A percentile compares a stretch with the other conserved stretches of the same genome.
phyloP scores from a whole-genome alignment of 2,329 filamentous ascomycete species.

The Myriosclerotinia curreyana region DNA sequence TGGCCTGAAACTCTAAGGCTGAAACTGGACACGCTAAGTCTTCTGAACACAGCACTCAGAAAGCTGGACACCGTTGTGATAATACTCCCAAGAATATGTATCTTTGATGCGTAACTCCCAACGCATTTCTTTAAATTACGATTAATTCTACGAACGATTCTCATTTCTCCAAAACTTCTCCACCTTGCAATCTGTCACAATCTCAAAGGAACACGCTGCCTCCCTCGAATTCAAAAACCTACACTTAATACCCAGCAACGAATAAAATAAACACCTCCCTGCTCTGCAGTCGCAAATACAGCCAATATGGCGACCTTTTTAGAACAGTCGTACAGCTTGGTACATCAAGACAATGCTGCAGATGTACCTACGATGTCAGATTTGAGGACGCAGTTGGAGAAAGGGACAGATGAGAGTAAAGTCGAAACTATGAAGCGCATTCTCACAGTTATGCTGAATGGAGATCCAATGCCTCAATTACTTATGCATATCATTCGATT shows the following conservation, averaged over 20 bases:
- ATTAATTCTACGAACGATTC: constrained; percentile 26
- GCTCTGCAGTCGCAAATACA: constrained; percentile 25
- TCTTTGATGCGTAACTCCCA: constrained; percentile 32
- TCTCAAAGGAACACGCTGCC: constrained; percentile 24
- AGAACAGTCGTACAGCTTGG: constrained; percentile 91
- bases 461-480: constrained; percentile 89
- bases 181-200: constrained; percentile 23
- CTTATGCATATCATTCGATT: constrained; percentile 99
- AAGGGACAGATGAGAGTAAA: constrained; percentile 89
- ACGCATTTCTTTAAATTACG: constrained; percentile 26
- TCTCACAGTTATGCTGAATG: constrained; percentile 95
- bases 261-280: constrained; percentile 31
- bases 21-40: constrained; percentile 21
- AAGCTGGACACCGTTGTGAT: constrained; percentile 23
- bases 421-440: constrained; percentile 96
- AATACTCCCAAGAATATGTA: constrained; percentile 19
- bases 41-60: constrained; percentile 23
- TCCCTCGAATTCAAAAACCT: constrained; percentile 24
- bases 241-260: constrained; percentile 22
- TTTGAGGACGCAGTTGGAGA: constrained; percentile 88
- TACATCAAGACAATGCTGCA: constrained; percentile 95
- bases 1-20: constrained; percentile 20
- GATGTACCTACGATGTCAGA: constrained; percentile 89
- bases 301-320: constrained; percentile 87
- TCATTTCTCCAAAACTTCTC: constrained; percentile 20